phyloP scores from a whole-genome alignment of 2,329 filamentous ascomycete genomes.

The Salinomyces thailandicus region DNA sequence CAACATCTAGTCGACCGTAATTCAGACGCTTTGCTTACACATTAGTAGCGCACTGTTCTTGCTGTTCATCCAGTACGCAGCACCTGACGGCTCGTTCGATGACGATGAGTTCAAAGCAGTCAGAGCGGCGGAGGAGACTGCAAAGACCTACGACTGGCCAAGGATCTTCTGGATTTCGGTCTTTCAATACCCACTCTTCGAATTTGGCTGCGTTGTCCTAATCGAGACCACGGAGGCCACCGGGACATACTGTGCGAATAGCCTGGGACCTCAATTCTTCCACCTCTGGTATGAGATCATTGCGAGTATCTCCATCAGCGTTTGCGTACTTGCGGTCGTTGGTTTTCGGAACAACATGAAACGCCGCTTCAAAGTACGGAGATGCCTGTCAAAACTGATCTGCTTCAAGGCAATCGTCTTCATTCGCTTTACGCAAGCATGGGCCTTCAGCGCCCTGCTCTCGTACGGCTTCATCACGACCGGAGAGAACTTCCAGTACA shows the following conservation, averaged over 20 bases:
- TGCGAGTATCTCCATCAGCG: conserved; percentile 12
- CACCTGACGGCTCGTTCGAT: conserved; percentile 14
- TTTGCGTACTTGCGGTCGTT: conserved; percentile 16
- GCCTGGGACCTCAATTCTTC: conserved; percentile 12
- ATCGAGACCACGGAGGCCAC: conserved; percentile 16
- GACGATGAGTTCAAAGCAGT: conserved; percentile 14
- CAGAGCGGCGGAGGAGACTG: conserved; percentile 11
- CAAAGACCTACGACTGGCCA: conserved; percentile 9
- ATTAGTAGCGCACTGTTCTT: conserved; percentile 14
- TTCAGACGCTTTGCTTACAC: neutral
- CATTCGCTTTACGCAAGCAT: conserved; percentile 18
- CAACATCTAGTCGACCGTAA: neutral
- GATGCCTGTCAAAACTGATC: conserved; percentile 17
- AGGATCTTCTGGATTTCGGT: conserved; percentile 19
- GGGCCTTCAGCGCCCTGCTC: conserved; percentile 19
- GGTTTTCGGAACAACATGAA: conserved; percentile 18
- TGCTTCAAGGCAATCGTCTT: conserved; percentile 22
- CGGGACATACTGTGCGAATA: conserved; percentile 17
- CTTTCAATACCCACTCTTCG: conserved; percentile 21
- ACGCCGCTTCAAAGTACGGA: conserved; percentile 11
- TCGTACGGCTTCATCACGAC: conserved; percentile 16
- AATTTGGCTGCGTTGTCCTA: conserved; percentile 15
- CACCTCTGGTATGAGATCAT: conserved; percentile 17
- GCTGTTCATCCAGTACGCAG: conserved; percentile 19
- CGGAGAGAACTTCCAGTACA: conserved; percentile 11